These are phyloP conservation scores for Posidonia oceanica DNA, from an alignment of 116 monocot genomes.

Conservation along the genomic window DNA sequence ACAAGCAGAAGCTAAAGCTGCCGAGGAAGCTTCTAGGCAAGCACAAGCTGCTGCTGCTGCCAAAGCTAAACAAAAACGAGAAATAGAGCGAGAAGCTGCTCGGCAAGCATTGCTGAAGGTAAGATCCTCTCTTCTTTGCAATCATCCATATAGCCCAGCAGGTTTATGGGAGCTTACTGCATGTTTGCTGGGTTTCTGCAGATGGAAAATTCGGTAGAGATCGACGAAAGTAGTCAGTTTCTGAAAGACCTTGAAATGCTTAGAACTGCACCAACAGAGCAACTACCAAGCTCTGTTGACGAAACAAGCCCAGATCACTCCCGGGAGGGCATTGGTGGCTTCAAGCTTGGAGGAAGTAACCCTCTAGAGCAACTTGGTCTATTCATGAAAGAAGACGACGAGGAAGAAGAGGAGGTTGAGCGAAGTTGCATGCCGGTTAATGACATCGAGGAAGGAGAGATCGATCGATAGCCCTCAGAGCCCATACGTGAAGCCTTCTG, in stretches of 20 bases:
- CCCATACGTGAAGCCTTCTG: too few relatives aligned
- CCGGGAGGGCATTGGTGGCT: constrained; percentile 47
- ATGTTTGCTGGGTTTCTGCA: too few relatives aligned
- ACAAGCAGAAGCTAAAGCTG: constrained; percentile 87
- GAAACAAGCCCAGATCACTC: constrained; percentile 51
- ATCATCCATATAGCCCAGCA: too few relatives aligned
- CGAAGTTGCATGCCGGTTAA: constrained; percentile 6
- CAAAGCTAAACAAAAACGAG: constrained; percentile 68
- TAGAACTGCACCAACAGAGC: constrained; percentile 34
- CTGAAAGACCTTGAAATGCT: constrained; percentile 86
- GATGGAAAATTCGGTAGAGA: too few relatives aligned
- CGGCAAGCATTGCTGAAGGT: constrained; percentile 84
- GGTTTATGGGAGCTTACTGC: too few relatives aligned
- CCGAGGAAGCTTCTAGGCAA: constrained; percentile 49
- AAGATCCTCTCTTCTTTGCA: background rate
- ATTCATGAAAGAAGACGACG: constrained; percentile 81
- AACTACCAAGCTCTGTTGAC: constrained; percentile 35
- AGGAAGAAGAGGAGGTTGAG: constrained; percentile 68
- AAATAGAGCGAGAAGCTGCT: constrained; percentile 86
- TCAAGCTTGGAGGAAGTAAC: constrained; percentile 47
- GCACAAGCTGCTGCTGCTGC: constrained; percentile 63
- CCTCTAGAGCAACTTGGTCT: constrained; percentile 84
- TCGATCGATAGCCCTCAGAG: constrained; percentile 5
- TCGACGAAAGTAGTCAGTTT: constrained; percentile 46
- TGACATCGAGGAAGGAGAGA: constrained; percentile 52